These are phyloP conservation scores for Myriosclerotinia duriaeana DNA, from an alignment of 2,329 filamentous ascomycete species.

Conservation along the genomic window DNA sequence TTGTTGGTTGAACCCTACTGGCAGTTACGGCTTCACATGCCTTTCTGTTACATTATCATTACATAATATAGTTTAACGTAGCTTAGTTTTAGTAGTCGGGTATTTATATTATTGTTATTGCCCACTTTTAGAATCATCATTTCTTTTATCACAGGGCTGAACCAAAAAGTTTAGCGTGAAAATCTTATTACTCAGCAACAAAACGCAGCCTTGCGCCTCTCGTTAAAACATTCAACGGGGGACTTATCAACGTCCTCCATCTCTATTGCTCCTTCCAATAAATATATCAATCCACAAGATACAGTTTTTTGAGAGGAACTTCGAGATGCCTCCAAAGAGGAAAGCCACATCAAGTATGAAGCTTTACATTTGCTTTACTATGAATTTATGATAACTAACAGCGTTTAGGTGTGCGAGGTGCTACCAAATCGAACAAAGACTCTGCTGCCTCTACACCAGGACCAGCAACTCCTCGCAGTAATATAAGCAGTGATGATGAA, in stretches of 20 bases:
- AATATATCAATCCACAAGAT: constrained; percentile 21
- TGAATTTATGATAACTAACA: constrained; percentile 40
- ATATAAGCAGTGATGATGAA: constrained; percentile 54
- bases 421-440: constrained; percentile 55
- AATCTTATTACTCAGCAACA: constrained; percentile 9
- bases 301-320: constrained; percentile 30
- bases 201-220: constrained; percentile 25
- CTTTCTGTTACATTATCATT: no score
- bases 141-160: no score
- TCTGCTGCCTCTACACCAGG: constrained; percentile 62
- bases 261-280: constrained; percentile 15
- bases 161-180: background rate
- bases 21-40: constrained; percentile 7
- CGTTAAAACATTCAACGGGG: background rate
- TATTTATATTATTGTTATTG: no score
- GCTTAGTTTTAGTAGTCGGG: no score
- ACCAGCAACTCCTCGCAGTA: constrained; percentile 58
- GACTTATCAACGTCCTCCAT: constrained; percentile 15
- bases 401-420: constrained; percentile 47
- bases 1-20: background rate
- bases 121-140: no score
- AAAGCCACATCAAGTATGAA: constrained; percentile 59
- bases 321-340: constrained; percentile 67
- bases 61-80: no score
- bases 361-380: constrained; percentile 34